Conservation (phyloP, 1,139 yeast genomes). For the Hyphopichia burtonii region DNA sequence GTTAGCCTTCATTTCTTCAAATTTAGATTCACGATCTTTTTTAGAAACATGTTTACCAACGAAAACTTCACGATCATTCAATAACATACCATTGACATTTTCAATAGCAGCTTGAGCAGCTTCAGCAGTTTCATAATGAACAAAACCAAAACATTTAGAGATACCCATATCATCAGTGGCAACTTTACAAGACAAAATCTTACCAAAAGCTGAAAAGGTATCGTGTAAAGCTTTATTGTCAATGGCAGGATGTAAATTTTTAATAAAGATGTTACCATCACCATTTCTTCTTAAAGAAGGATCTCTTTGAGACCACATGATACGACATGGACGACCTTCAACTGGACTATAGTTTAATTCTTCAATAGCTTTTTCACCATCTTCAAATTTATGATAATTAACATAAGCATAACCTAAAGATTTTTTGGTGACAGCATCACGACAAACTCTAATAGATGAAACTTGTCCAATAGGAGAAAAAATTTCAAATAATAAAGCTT, state of each 20-base stretch:
- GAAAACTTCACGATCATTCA: slow-evolving; percentile 93
- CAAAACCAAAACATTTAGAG: slow-evolving; percentile 97
- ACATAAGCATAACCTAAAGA: slow-evolving; percentile 98
- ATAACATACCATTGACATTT: slow-evolving; percentile 97
- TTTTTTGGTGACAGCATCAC: slow-evolving; percentile 96
- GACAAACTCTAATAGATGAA: slow-evolving; percentile 96
- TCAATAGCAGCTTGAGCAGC: slow-evolving; percentile 95
- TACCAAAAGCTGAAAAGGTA: slow-evolving; percentile 96
- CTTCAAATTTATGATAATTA: slow-evolving; percentile 85
- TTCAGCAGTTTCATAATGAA: slow-evolving; percentile 91
- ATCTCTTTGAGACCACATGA: slow-evolving; percentile 99
- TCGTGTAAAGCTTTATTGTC: slow-evolving; percentile 99
- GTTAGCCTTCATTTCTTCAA: slow-evolving; percentile 88
- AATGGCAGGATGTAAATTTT: slow-evolving; percentile 97
- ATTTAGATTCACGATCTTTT: slow-evolving; percentile 93
- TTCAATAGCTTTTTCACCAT: slow-evolving; percentile 93
- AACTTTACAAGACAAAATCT: slow-evolving; percentile 93
- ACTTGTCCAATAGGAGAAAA: slow-evolving; percentile 96
- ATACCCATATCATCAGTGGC: slow-evolving; percentile 92
- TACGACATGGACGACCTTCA: slow-evolving; percentile 97
- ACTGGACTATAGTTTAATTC: slow-evolving; percentile 91
- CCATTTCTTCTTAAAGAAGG: slow-evolving; percentile 96
- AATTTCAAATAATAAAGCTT: slow-evolving; percentile 91
- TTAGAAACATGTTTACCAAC: slow-evolving; percentile 94
- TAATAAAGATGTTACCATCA: slow-evolving; percentile 95